These are phyloP conservation scores for Exserohilum rostratum DNA, from an alignment of 2,329 filamentous ascomycete genomes.

Conservation along the genomic window DNA sequence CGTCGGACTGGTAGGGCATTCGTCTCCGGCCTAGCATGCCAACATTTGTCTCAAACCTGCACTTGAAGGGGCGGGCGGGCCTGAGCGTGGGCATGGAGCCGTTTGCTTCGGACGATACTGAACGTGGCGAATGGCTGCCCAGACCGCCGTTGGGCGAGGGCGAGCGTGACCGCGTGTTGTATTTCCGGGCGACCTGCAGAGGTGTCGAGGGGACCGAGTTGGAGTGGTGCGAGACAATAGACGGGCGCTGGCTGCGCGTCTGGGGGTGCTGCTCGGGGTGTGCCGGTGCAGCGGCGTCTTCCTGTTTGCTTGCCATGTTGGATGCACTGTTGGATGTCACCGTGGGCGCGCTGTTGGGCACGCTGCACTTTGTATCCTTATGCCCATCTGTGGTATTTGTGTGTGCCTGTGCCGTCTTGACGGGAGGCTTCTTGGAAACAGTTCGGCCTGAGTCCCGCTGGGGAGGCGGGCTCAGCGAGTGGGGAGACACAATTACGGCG, in stretches of 20 bases:
- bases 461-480: conserved; percentile 40
- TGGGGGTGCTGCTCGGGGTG: conserved; percentile 8
- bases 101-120: conserved; percentile 87
- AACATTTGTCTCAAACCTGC: conserved; percentile 87
- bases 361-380: conserved; percentile 37
- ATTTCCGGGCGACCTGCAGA: conserved; percentile 83
- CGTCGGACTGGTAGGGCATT: conserved; percentile 91
- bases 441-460: conserved; percentile 41
- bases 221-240: conserved; percentile 70
- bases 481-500: conserved; percentile 50
- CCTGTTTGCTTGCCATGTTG: conserved; percentile 38
- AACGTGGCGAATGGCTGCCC: conserved; percentile 83
- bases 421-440: conserved; percentile 37
- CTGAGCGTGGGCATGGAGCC: conserved; percentile 72
- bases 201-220: conserved; percentile 94
- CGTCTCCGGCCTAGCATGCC: conserved; percentile 76
- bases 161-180: conserved; percentile 75
- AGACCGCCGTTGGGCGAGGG: conserved; percentile 78
- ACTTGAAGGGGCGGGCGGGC: conserved; percentile 65
- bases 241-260: conserved; percentile 51
- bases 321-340: conserved; percentile 45
- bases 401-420: conserved; percentile 36
- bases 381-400: conserved; percentile 48
- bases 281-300: conserved; percentile 29
- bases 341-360: conserved; percentile 45